phyloP scores from a whole-genome alignment of 2,329 filamentous ascomycete species.

The Chrysoporthe austroafricana region DNA sequence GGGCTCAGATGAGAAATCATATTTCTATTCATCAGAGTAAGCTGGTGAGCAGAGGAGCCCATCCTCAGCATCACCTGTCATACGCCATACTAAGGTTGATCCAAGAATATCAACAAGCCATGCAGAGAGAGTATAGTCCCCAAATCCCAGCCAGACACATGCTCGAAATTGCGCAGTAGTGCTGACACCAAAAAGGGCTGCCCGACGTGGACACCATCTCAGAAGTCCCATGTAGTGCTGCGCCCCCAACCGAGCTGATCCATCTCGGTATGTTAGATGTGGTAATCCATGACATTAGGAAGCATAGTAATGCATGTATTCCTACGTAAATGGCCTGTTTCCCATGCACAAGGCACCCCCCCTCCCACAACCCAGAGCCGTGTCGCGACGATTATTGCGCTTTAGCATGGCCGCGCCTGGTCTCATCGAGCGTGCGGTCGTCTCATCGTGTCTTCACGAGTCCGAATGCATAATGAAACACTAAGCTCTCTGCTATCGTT shows the following conservation, averaged over 20 bases:
- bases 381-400: neutral
- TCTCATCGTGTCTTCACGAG: neutral
- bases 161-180: constrained; percentile 16
- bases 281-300: neutral
- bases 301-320: neutral
- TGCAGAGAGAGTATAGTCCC: constrained; percentile 4
- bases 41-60: neutral
- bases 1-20: neutral
- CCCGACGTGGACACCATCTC: neutral
- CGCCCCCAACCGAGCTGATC: neutral
- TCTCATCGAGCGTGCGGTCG: neutral
- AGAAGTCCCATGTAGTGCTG: neutral
- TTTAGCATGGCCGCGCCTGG: neutral
- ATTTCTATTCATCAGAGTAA: neutral
- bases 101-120: constrained; percentile 23
- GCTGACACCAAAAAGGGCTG: constrained; percentile 10
- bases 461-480: no score
- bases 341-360: neutral
- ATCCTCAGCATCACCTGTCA: constrained; percentile 1
- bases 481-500: neutral
- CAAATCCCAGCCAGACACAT: constrained; percentile 3
- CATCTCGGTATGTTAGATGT: neutral
- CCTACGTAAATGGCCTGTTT: neutral
- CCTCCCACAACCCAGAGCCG: no score
- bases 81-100: neutral